phyloP scores from a whole-genome alignment of 1,284 basidiomycete genomes.

The Mrakiaceae sp. region DNA sequence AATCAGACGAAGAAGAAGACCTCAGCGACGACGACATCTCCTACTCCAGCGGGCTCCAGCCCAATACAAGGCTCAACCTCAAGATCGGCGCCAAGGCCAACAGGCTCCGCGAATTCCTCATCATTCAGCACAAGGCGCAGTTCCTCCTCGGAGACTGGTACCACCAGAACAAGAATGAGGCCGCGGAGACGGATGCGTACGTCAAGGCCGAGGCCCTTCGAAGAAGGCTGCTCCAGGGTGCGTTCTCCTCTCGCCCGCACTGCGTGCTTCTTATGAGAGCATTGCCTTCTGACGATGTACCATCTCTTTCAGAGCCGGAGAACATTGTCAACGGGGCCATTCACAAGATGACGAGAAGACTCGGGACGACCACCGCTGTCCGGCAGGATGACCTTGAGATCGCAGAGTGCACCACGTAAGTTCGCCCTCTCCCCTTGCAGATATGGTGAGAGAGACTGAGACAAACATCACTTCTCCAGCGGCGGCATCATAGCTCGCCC shows the following conservation, averaged over 20 bases:
- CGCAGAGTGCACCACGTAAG: background rate
- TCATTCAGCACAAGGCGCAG: background rate
- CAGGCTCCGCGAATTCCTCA: background rate
- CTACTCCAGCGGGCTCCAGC: too few species aligned
- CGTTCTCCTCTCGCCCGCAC: background rate
- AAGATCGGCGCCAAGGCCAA: too few species aligned
- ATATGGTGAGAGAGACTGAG: background rate
- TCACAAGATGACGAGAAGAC: background rate
- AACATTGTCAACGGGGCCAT: background rate
- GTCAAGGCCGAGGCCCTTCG: background rate
- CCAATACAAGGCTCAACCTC: too few species aligned
- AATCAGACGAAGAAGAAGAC: background rate
- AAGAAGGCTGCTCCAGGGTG: background rate
- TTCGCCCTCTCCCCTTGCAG: background rate
- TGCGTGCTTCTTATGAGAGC: background rate
- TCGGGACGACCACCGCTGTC: background rate
- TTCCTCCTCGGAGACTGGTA: constrained; percentile 3
- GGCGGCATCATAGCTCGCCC: background rate
- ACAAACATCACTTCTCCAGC: background rate
- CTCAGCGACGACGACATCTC: too few species aligned
- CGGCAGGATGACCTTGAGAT: background rate
- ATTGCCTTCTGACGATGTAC: background rate
- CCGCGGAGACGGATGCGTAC: background rate
- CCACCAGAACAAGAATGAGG: constrained; percentile 1
- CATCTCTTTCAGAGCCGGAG: background rate